These are phyloP conservation scores for Acorus calamus DNA, from an alignment of 106 monocot species.

Conservation along the genomic window DNA sequence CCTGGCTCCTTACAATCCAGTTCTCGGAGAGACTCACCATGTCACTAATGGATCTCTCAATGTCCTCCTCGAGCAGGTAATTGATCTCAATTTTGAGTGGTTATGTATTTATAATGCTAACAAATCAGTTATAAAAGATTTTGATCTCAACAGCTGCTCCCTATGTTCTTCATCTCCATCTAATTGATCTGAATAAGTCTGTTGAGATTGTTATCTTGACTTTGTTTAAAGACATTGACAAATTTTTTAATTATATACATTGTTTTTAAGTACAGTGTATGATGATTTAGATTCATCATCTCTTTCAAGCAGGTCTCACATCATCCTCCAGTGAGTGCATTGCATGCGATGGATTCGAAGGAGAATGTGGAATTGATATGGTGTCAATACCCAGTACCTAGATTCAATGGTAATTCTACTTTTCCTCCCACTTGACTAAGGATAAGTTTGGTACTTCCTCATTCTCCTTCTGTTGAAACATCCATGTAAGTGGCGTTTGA, in stretches of 20 bases:
- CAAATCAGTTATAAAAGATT: too few relatives aligned
- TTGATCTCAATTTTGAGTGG: too few relatives aligned
- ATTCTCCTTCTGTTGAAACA: too few relatives aligned
- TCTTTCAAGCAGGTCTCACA: conserved; percentile 64
- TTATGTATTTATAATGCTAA: too few relatives aligned
- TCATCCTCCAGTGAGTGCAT: conserved; percentile 78
- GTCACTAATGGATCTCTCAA: conserved; percentile 70
- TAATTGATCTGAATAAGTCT: too few relatives aligned
- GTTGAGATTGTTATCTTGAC: not conserved
- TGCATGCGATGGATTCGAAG: conserved; percentile 68
- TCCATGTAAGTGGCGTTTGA: too few relatives aligned
- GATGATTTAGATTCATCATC: not conserved
- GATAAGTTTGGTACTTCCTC: too few relatives aligned
- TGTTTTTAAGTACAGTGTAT: too few relatives aligned
- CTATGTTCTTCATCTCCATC: too few relatives aligned
- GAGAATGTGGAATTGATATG: conserved; percentile 63
- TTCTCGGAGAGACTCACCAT: conserved; percentile 96
- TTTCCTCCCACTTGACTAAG: too few relatives aligned
- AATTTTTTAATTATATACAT: too few relatives aligned
- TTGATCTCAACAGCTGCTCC: too few relatives aligned
- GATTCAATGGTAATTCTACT: conserved; percentile 49
- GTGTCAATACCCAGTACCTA: conserved; percentile 66
- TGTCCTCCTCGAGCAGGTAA: conserved; percentile 86
- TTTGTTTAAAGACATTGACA: not conserved
- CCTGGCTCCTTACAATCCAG: conserved; percentile 75